phyloP scores from a whole-genome alignment of 768 basidiomycete species.

The Hemileccinum impolitum region DNA sequence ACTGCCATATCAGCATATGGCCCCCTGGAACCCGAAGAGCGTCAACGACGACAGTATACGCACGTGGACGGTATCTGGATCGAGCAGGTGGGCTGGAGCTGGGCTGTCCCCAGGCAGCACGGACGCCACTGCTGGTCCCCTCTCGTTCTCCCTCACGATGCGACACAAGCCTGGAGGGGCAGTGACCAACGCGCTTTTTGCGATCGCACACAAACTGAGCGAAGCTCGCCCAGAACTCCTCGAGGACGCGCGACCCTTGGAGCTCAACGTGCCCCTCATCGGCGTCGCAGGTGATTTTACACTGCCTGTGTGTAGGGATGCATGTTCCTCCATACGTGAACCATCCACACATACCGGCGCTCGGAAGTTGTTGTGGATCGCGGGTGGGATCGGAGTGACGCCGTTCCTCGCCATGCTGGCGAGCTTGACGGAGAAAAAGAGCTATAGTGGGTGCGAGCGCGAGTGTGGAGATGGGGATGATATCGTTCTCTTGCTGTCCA shows the following conservation, averaged over 20 bases:
- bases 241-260: conserved; percentile 37
- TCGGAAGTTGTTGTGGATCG: conserved; percentile 48
- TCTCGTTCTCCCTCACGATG: conserved; percentile 48
- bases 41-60: conserved; percentile 64
- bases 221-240: conserved; percentile 41
- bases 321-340: not conserved
- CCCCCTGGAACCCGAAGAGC: conserved; percentile 42
- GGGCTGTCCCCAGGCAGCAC: not conserved
- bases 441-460: too few relatives aligned
- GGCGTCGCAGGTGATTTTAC: conserved; percentile 55
- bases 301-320: conserved; percentile 20
- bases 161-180: conserved; percentile 52
- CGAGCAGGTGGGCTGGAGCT: conserved; percentile 21
- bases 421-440: conserved; percentile 5
- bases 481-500: conserved; percentile 47
- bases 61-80: conserved; percentile 58
- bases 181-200: conserved; percentile 54
- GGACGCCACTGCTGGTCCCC: not conserved
- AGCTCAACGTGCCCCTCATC: conserved; percentile 41
- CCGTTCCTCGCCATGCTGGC: conserved; percentile 60
- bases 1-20: conserved; percentile 53
- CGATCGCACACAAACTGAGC: conserved; percentile 41
- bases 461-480: conserved; percentile 22
- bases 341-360: not conserved
- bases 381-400: conserved; percentile 64